Percentiles rank a stretch among this genome's conserved stretches.
Conservation (phyloP, 1,284 basidiomycete genomes). For the Sanghuangporus weigelae region DNA sequence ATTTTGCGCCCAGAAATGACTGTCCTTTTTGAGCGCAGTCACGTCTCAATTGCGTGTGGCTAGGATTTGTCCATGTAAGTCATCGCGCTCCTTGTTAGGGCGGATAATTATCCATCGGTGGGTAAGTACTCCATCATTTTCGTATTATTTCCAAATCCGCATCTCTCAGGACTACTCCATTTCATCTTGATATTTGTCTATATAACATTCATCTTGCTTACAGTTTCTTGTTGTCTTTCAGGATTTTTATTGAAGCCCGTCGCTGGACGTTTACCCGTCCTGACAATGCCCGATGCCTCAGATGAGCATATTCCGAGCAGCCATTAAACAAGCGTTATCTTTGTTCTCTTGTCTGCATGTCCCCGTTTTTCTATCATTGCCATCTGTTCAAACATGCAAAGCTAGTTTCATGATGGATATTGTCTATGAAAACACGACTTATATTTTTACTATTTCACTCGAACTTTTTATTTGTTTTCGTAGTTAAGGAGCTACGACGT, state of each 20-base stretch:
- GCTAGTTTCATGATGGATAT: too few species aligned
- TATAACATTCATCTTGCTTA: background rate
- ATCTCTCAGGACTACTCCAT: background rate
- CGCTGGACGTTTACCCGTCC: constrained; percentile 9
- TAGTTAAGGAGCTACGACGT: too few species aligned
- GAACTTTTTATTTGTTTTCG: too few species aligned
- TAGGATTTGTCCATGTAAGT: constrained; percentile 12
- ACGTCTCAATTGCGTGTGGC: constrained; percentile 3
- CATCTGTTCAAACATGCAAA: too few species aligned
- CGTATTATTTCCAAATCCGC: background rate
- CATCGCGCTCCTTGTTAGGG: constrained; percentile 20
- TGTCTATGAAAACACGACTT: too few species aligned
- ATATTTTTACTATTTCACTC: too few species aligned
- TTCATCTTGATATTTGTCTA: background rate
- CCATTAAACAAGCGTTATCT: background rate
- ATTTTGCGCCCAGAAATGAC: background rate
- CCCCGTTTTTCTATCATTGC: too few species aligned
- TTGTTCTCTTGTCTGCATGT: too few species aligned
- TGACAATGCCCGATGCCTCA: constrained; percentile 14
- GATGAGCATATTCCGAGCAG: constrained; percentile 7
- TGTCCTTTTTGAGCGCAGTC: background rate
- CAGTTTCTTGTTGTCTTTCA: background rate
- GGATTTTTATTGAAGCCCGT: background rate
- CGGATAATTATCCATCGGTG: constrained; percentile 12
- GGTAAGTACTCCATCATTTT: background rate